A percentile compares a stretch with the other conserved stretches of the same genome.
These are phyloP conservation scores for Pelargonium cotyledonis DNA, from an alignment of 441 rosid genomes.

Conservation along the genomic window DNA sequence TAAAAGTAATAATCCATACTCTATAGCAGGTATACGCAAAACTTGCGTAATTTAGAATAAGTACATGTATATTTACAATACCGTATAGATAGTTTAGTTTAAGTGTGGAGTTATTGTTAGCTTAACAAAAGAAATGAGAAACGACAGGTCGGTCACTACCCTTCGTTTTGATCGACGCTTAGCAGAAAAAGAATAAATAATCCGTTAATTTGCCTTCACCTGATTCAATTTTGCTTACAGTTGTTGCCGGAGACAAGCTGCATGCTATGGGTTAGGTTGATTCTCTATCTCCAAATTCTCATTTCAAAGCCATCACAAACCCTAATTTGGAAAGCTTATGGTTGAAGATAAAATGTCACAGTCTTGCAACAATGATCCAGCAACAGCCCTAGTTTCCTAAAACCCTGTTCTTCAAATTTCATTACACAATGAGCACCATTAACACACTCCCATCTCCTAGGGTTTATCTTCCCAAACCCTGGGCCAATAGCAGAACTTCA, in stretches of 20 bases:
- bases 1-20: no score
- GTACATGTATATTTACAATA: no score
- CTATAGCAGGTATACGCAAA: no score
- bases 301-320: background rate
- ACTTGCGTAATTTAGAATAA: no score
- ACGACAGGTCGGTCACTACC: no score
- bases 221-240: background rate
- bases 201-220: background rate
- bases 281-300: background rate
- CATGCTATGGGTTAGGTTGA: background rate
- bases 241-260: background rate
- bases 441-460: conserved; percentile 42
- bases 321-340: background rate
- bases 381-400: conserved; percentile 11
- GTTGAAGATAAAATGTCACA: background rate
- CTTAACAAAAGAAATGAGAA: no score
- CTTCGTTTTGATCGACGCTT: no score
- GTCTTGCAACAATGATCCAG: background rate
- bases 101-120: no score
- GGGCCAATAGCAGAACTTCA: conserved; percentile 14
- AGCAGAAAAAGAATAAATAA: no score
- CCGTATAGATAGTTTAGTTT: no score
- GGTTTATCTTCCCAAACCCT: conserved; percentile 37
- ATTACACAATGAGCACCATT: conserved; percentile 39
- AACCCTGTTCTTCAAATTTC: background rate